phyloP scores from a whole-genome alignment of 345 rosid genomes.

The Ricinus communis region DNA sequence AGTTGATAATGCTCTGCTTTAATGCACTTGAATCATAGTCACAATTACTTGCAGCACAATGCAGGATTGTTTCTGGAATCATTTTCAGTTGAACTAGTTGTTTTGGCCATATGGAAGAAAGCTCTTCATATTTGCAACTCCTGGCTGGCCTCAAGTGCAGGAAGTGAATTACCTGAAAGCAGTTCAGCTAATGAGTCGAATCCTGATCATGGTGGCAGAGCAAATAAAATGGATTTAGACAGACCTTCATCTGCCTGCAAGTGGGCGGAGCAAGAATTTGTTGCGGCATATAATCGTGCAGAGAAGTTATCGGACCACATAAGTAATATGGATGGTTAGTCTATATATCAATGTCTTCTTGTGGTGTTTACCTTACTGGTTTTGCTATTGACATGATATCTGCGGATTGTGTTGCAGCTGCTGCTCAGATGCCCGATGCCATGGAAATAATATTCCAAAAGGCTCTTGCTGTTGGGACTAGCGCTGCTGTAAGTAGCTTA shows the following conservation, averaged over 20 bases:
- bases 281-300: conserved; percentile 52
- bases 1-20: neutral
- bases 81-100: conserved; percentile 63
- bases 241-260: conserved; percentile 40
- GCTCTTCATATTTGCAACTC: conserved; percentile 53
- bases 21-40: conserved; percentile 4
- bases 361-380: conserved; percentile 13
- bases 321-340: conserved; percentile 53
- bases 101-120: conserved; percentile 72
- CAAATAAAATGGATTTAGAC: conserved; percentile 36
- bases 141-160: conserved; percentile 43
- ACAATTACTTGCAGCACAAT: conserved; percentile 44
- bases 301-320: conserved; percentile 57
- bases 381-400: conserved; percentile 17
- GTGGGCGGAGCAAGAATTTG: conserved; percentile 64
- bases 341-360: conserved; percentile 16
- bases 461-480: conserved; percentile 57
- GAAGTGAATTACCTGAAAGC: conserved; percentile 30
- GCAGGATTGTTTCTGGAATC: conserved; percentile 60
- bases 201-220: conserved; percentile 9
- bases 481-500: conserved; percentile 56
- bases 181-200: conserved; percentile 28
- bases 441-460: conserved; percentile 66
- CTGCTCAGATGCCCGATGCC: conserved; percentile 74
- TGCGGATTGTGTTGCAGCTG: conserved; percentile 41